Evolutionary conservation across 495 filamentous ascomycete genomes (phyloP).

Genomic region (Astrothelium subdiscretum): DNA sequence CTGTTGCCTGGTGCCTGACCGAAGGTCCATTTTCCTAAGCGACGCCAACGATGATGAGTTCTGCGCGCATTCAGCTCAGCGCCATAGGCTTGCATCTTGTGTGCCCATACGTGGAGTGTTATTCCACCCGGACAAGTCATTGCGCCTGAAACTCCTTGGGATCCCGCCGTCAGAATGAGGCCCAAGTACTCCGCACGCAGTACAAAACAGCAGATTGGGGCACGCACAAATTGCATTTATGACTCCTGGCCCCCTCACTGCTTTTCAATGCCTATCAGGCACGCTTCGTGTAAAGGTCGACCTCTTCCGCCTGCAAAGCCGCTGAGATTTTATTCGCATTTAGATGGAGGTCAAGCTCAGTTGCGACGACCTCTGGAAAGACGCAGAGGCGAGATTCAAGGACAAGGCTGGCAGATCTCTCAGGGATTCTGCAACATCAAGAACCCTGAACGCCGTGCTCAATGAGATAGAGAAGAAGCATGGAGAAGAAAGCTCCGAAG

Average conservation of each 20-base stretch:
- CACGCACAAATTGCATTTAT: background rate
- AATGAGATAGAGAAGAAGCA: background rate
- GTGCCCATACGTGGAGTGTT: background rate
- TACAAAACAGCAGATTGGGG: background rate
- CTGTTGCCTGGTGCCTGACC: background rate
- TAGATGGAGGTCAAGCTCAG: background rate
- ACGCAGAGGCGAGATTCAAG: slow-evolving; percentile 1
- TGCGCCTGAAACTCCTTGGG: background rate
- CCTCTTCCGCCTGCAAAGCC: background rate
- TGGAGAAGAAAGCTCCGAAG: background rate
- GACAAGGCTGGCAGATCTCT: background rate
- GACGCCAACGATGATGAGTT: background rate
- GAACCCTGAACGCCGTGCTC: background rate
- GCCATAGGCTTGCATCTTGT: background rate
- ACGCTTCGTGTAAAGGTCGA: background rate
- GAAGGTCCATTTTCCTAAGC: background rate
- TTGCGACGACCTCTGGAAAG: background rate
- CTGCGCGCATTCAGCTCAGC: background rate
- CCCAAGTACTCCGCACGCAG: too few species aligned
- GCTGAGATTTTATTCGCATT: background rate
- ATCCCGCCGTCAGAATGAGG: background rate
- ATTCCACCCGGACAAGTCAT: background rate
- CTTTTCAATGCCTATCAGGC: background rate
- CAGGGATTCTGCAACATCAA: background rate
- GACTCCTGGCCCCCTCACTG: background rate